Evolutionary conservation across 176 grass and related monocot species (phyloP).

Genomic region (Phoenix dactylifera): DNA sequence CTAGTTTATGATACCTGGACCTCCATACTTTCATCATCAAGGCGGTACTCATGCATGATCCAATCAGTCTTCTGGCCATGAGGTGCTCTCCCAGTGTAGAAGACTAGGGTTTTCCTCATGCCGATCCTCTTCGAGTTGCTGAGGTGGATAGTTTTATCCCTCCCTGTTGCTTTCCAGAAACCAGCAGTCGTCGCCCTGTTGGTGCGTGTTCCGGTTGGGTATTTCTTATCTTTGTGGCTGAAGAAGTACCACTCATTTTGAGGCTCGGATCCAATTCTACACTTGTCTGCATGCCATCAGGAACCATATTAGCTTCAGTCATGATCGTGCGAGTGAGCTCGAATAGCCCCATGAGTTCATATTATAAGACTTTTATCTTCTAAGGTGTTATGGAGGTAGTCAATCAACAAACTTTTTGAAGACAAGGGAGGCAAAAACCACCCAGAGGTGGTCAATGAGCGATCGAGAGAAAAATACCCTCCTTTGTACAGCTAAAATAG

Average conservation of each 20-base stretch:
- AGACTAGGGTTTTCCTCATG: conserved; percentile 92
- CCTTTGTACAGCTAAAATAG: no score
- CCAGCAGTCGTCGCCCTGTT: conserved; percentile 73
- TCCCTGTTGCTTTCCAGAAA: conserved; percentile 93
- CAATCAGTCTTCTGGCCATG: conserved; percentile 70
- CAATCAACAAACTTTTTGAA: no score
- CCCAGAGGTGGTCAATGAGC: no score
- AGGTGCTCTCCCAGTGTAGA: conserved; percentile 89
- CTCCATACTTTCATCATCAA: conserved; percentile 48
- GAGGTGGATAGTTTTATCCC: conserved; percentile 81
- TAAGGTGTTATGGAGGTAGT: no score
- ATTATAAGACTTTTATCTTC: no score
- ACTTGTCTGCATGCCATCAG: conserved; percentile 51
- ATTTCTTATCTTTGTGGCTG: conserved; percentile 95
- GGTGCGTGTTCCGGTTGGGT: conserved; percentile 85
- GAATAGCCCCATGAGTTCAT: no score
- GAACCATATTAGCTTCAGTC: no score
- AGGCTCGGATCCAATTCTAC: conserved; percentile 77
- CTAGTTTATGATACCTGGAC: conserved; percentile 35
- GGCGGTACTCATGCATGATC: conserved; percentile 53
- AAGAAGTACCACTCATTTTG: conserved; percentile 99
- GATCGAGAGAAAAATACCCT: no score
- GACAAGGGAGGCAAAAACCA: no score
- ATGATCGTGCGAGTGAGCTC: no score
- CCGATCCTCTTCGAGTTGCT: conserved; percentile 51